Evolutionary conservation across 2,329 filamentous ascomycete species (phyloP).

Genomic region (Fusarium sp.): DNA sequence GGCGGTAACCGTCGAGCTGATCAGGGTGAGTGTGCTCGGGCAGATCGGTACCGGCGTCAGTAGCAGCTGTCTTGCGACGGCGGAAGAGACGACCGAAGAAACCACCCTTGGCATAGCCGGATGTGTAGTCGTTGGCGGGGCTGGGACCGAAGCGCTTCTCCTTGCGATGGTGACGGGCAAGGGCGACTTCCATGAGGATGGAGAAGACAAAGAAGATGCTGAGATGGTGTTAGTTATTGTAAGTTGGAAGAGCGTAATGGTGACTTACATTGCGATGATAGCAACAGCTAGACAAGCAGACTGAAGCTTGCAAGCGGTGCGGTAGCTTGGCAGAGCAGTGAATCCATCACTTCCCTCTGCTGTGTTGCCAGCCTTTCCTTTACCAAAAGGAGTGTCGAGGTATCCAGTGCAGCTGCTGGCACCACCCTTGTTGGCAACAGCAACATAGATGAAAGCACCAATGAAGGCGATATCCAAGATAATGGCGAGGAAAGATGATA

Average conservation of each 20-base stretch:
- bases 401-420: conserved; percentile 72
- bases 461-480: conserved; percentile 83
- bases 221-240: not conserved
- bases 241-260: not conserved
- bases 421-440: conserved; percentile 79
- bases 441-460: conserved; percentile 85
- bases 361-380: conserved; percentile 68
- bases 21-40: conserved; percentile 59
- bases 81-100: conserved; percentile 56
- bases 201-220: conserved; percentile 84
- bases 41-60: conserved; percentile 53
- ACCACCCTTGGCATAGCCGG: conserved; percentile 57
- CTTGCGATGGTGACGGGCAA: conserved; percentile 79
- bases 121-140: conserved; percentile 71
- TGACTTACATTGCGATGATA: conserved; percentile 79
- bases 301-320: conserved; percentile 78
- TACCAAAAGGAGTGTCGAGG: conserved; percentile 79
- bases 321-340: conserved; percentile 62
- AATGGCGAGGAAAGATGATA: conserved; percentile 82
- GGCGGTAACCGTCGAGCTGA: conserved; percentile 57
- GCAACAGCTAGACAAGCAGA: conserved; percentile 83
- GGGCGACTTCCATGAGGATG: conserved; percentile 75
- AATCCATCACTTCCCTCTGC: conserved; percentile 65
- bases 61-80: conserved; percentile 44
- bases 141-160: conserved; percentile 78